Evolutionary conservation across 202 grass and related monocot species (phyloP), one percentile per base, ranked within the genome.

Genomic region (Setaria viridis): DNA sequence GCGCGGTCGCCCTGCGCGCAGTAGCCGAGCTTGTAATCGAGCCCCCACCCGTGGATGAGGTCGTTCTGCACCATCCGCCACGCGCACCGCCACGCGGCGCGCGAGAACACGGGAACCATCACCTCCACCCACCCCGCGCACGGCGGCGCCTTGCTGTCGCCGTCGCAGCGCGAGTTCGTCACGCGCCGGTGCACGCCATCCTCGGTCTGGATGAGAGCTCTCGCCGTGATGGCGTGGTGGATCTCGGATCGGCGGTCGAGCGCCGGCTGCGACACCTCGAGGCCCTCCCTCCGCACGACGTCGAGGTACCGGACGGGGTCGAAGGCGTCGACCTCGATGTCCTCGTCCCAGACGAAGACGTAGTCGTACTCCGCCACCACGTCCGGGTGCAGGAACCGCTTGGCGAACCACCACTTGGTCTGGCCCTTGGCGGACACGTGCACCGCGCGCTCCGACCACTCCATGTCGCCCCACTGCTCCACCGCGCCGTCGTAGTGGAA

Each of bases 101-200:
- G 35, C 35, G 35, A 37, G 35, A 37, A 37, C 21, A 98, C 93
- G 10, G 96, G 96, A 37, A 89, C 96, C 96, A 99, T 99, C 88
- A 99, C 95, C 77, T 99, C 96, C 67, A 99, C 93, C 96, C 96
- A 99, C 56, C 95, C 93, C 32, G 84, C 88, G 79, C 95, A 98
- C 33, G 91, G 95, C 83, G 89, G 35, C 35, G 72, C 80, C 35
- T 37, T 85, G 45, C 81, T 70, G 30, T 19, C 84, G 10, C 45
- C 12, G 9, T 47, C 78, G 69, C 92, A 94, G 29, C 89, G 82
- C 6, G 32, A 3, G 12, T 7, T 3, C 6, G 2, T 5, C 16
- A 51, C 62, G 47, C 63, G 91, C 70, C 85, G 87, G 72, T 91
- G 92, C 1, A 90, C 58, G 79, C 74, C 45, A 59, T 67, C 70